Conservation (phyloP, 768 basidiomycete genomes). For the Gautieria morchelliformis region DNA sequence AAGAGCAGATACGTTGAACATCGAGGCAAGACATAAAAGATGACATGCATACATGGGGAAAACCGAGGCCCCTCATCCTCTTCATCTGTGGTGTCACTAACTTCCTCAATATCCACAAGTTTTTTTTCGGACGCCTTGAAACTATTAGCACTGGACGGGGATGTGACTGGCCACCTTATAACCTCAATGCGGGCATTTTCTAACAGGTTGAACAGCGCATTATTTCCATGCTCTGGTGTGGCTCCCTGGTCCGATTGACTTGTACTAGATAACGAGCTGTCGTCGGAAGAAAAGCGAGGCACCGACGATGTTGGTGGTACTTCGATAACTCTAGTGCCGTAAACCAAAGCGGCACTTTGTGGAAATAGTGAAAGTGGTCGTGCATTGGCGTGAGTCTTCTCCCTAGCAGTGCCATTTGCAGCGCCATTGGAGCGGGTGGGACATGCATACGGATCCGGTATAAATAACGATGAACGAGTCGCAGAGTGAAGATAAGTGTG, state of each 20-base stretch:
- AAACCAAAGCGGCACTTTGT: neutral
- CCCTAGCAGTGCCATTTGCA: neutral
- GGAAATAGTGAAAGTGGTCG: neutral
- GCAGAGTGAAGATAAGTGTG: neutral
- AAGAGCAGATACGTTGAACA: neutral
- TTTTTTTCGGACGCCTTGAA: neutral
- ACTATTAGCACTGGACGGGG: neutral
- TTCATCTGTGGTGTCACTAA: neutral
- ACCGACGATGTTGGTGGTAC: neutral
- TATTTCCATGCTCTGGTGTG: neutral
- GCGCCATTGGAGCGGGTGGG: neutral
- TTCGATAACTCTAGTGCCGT: constrained; percentile 1
- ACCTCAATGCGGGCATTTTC: neutral
- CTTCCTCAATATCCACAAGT: neutral
- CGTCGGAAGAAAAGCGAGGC: neutral
- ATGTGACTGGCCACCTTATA: neutral
- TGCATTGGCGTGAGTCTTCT: neutral
- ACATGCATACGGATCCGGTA: neutral
- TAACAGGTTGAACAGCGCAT: neutral
- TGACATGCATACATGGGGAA: neutral
- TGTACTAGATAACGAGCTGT: neutral
- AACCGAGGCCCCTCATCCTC: neutral
- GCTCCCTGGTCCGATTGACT: neutral
- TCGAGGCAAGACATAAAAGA: neutral
- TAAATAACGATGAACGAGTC: neutral